These are phyloP conservation scores for Lachnellula hyalina DNA, from an alignment of 2,329 filamentous ascomycete species.

Conservation along the genomic window DNA sequence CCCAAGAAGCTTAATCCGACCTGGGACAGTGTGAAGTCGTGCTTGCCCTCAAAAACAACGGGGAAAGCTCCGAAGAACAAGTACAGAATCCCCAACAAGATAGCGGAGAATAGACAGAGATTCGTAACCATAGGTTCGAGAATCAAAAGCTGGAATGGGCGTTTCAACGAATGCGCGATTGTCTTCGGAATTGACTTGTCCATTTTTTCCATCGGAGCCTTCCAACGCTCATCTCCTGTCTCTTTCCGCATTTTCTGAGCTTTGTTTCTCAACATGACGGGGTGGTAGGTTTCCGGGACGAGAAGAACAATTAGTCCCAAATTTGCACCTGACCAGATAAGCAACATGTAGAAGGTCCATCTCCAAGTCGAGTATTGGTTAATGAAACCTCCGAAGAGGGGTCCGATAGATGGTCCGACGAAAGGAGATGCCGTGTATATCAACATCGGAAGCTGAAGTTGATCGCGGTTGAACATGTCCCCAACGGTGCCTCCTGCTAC, in stretches of 20 bases:
- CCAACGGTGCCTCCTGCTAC: conserved; percentile 84
- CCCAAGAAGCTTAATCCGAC: conserved; percentile 74
- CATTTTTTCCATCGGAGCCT: conserved; percentile 69
- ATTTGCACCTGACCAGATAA: conserved; percentile 73
- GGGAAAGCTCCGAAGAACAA: conserved; percentile 88
- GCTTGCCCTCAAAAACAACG: conserved; percentile 68
- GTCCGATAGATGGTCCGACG: conserved; percentile 54
- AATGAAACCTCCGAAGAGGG: conserved; percentile 72
- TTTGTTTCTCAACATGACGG: conserved; percentile 68
- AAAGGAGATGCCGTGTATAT: conserved; percentile 66
- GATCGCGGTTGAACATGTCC: conserved; percentile 64
- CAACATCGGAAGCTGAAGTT: conserved; percentile 78
- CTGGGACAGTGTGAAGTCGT: conserved; percentile 75
- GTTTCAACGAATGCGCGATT: conserved; percentile 52
- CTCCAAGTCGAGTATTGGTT: conserved; percentile 70
- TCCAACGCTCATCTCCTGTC: conserved; percentile 72
- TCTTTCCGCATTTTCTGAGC: conserved; percentile 64
- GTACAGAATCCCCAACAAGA: conserved; percentile 83
- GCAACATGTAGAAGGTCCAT: conserved; percentile 78
- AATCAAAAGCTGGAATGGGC: conserved; percentile 68
- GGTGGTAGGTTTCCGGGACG: conserved; percentile 84
- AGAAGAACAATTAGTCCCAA: conserved; percentile 60
- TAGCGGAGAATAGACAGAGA: conserved; percentile 75
- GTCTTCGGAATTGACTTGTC: conserved; percentile 61
- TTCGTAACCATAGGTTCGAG: conserved; percentile 82